phyloP scores from a whole-genome alignment of 1,284 basidiomycete species.

The Papiliotrema flavescens region DNA sequence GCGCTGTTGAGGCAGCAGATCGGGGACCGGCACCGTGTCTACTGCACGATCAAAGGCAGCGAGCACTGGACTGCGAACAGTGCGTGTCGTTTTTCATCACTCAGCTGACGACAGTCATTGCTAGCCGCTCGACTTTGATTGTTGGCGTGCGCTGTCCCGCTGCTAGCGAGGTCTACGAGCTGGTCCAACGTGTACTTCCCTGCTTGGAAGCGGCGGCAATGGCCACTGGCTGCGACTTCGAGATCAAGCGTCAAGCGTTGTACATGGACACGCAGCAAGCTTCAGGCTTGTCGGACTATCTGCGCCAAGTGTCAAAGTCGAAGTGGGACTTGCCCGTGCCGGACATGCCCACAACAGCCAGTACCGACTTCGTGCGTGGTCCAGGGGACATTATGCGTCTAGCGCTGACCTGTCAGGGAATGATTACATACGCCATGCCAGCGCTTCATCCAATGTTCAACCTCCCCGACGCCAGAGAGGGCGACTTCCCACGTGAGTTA shows the following conservation, averaged over 20 bases:
- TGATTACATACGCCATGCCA: no score
- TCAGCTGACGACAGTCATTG: no score
- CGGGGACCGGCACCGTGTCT: conserved; percentile 26
- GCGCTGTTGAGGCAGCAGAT: conserved; percentile 49
- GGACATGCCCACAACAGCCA: not conserved
- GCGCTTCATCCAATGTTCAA: no score
- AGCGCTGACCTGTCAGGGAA: no score
- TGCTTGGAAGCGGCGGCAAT: conserved; percentile 46
- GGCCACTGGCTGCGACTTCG: conserved; percentile 42
- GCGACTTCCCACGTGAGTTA: no score
- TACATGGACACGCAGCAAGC: conserved; percentile 43
- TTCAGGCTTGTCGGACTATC: conserved; percentile 14
- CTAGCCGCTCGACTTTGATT: no score
- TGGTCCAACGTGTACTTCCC: conserved; percentile 27
- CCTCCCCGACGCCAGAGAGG: no score
- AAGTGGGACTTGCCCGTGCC: conserved; percentile 8
- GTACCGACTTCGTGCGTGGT: conserved; percentile 9
- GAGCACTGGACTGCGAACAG: conserved; percentile 28
- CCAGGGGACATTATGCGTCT: no score
- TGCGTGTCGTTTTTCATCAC: conserved; percentile 22
- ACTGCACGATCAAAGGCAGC: conserved; percentile 38
- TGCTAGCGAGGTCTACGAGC: no score
- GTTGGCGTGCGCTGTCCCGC: conserved; percentile 8
- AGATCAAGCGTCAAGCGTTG: conserved; percentile 30
- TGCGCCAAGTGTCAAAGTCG: conserved; percentile 6